phyloP scores from a whole-genome alignment of 1,284 basidiomycete genomes.

The Bjerkandera adusta region DNA sequence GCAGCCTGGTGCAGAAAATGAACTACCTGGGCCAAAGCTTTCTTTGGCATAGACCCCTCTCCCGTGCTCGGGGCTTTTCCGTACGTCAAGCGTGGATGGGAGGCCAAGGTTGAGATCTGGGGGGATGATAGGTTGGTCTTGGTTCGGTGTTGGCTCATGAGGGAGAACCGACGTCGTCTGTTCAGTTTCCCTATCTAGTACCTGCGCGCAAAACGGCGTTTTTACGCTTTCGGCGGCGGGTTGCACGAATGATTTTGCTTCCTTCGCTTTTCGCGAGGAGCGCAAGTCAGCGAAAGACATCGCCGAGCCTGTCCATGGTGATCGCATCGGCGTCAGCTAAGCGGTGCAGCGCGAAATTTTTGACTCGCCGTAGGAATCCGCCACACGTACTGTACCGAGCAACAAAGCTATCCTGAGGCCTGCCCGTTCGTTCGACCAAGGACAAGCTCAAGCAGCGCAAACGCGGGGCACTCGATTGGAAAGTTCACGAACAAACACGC shows the following conservation, averaged over 20 bases:
- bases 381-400: too few species aligned
- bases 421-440: too few species aligned
- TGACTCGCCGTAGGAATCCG: too few species aligned
- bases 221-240: neutral
- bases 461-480: too few species aligned
- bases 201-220: neutral
- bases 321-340: too few species aligned
- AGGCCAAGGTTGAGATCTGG: neutral
- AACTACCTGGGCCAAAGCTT: conserved; percentile 4
- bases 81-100: conserved; percentile 7
- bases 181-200: neutral
- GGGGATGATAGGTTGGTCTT: neutral
- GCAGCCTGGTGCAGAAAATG: neutral
- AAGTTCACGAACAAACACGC: too few species aligned
- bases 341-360: too few species aligned
- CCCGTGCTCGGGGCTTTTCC: conserved; percentile 5
- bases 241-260: conserved; percentile 16
- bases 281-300: conserved; percentile 18
- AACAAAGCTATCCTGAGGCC: too few species aligned
- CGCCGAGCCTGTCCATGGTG: too few species aligned
- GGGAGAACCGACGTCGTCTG: neutral
- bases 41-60: conserved; percentile 16
- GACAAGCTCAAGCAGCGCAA: too few species aligned
- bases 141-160: neutral
- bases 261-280: conserved; percentile 17